Base-by-base conservation (phyloP, 208 protist genomes). In the Wallacemonas sp. region DNA sequence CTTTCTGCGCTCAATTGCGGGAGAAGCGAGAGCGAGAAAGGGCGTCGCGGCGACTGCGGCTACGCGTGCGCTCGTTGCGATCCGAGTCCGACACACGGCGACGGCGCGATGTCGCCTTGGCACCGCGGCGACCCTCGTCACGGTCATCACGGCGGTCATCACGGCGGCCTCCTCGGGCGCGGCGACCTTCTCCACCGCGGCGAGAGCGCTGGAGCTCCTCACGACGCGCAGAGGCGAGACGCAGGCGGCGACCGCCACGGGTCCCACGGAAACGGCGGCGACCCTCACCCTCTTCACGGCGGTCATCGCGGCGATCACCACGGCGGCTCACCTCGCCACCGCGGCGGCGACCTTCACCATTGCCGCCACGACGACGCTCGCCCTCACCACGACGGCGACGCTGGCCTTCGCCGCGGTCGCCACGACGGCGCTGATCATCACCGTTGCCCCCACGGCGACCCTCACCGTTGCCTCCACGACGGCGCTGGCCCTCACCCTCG, bases 41-140 rank as follows among this genome's bases (percentile, higher is more conserved):
- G 1, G 71, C 82, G 30, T 79, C 74, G 29, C 78, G 73, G 37
- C 85, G 80, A 36, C 79, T 69, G 37, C 42, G 21, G 45, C 42
- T 27, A 24, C 87, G 81, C 33, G 71, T 53, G 26, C 82, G 77
- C 27, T 95, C 87, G 57, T 91, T 92, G 60, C 85, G 84, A 38
- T 92, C 85, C 36, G 64, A 53, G 41, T 62, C 80, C 0, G 71
- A 67, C 19, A 76, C 65, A 33, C 80, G 72, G 17, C 59, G 54
- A 22, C 75, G 74, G 37, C 80, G 83, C 29, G 64, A 60, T 4
- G 57, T 30, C n/a, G 75, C 68, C 73, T 94, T 91, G 24, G 60
- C 82, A 24, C 83, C 81, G 54, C 79, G 78, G 44, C 64, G 73
- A 58, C 67, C 30, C 45, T 70, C 58, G 37, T 78, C 59, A 33